Conservation (phyloP, 169 alveolate species). For the Eimeria zaria region DNA sequence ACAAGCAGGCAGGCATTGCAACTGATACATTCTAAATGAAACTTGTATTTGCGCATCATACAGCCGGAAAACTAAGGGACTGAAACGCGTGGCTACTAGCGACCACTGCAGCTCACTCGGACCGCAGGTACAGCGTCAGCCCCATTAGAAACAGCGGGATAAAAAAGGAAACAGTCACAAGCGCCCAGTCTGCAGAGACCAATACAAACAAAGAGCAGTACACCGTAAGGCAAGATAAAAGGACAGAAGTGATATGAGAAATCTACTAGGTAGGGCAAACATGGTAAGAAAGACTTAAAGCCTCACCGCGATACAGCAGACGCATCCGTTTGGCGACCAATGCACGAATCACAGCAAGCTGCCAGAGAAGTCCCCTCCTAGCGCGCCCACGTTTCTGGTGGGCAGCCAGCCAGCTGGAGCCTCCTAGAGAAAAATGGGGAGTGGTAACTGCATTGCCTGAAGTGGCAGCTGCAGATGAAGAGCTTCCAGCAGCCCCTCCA, state of each 20-base stretch:
- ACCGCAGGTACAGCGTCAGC: slow-evolving; percentile 49
- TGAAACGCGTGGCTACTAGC: background rate
- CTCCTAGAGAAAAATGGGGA: background rate
- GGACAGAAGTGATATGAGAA: background rate
- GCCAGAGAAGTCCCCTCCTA: slow-evolving; percentile 33
- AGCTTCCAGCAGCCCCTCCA: background rate
- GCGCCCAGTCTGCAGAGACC: slow-evolving; percentile 60
- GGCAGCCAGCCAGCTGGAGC: slow-evolving; percentile 31
- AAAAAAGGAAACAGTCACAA: slow-evolving; percentile 51
- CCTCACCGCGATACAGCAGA: slow-evolving; percentile 65
- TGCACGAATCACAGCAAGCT: slow-evolving; percentile 24
- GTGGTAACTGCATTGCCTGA: background rate
- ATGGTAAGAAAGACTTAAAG: background rate
- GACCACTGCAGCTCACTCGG: slow-evolving; percentile 24
- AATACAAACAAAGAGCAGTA: background rate
- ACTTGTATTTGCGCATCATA: background rate
- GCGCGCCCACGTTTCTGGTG: slow-evolving; percentile 3
- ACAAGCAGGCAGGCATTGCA: background rate
- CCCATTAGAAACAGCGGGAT: slow-evolving; percentile 64
- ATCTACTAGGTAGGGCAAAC: background rate
- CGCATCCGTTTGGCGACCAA: slow-evolving; percentile 48
- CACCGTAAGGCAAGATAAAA: background rate
- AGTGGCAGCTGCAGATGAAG: background rate
- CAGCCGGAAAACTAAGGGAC: background rate
- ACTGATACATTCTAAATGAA: background rate